Conservation (phyloP, 202 grass and related monocot species). For the Carex sylvatica region DNA sequence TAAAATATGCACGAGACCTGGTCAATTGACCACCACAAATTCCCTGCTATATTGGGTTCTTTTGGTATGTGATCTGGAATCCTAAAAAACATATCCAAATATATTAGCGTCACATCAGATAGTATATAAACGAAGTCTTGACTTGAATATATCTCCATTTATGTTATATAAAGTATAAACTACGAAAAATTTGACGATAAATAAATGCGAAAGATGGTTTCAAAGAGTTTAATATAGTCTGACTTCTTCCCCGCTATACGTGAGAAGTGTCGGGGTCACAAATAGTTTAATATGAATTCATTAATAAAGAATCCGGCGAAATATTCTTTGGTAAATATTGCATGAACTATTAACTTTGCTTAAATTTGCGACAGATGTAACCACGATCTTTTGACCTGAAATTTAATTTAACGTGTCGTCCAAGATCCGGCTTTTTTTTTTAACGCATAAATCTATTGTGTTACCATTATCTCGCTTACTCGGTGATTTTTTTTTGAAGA, state of each 20-base stretch:
- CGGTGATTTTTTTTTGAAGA: not conserved
- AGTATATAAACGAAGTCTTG: no score
- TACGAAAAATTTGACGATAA: not conserved
- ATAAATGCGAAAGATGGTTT: not conserved
- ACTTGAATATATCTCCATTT: no score
- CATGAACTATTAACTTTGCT: conserved; percentile 1
- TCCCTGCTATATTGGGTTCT: not conserved
- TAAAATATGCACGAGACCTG: not conserved
- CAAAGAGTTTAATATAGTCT: not conserved
- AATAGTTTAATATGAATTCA: not conserved
- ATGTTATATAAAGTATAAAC: no score
- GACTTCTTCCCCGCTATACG: not conserved
- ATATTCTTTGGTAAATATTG: conserved; percentile 9
- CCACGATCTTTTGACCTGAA: conserved; percentile 15
- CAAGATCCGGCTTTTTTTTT: not conserved
- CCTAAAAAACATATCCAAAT: not conserved
- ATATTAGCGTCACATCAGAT: no score
- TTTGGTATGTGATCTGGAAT: not conserved
- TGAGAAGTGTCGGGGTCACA: not conserved
- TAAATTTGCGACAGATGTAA: not conserved
- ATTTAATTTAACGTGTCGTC: not conserved
- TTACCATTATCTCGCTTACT: not conserved
- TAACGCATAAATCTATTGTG: not conserved
- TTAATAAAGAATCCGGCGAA: conserved; percentile 2
- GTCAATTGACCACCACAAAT: conserved; percentile 3